Evolutionary conservation across 108 stramenopile species (phyloP), one percentile per base, ranked within the genome.

Genomic region (Skeletonema tropicum): DNA sequence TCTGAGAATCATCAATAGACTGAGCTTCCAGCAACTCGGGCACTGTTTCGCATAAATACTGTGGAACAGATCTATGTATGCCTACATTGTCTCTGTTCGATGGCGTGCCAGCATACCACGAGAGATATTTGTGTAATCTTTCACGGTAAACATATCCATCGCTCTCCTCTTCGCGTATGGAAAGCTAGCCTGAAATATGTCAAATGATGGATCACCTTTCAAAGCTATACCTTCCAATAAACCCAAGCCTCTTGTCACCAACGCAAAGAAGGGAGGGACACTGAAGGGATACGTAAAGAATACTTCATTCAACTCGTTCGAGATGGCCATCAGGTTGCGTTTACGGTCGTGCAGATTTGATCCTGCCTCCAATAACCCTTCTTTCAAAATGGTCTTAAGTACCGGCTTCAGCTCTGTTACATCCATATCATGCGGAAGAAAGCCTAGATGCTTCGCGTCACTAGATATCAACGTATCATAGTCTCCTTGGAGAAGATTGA

Each of bases 151-250:
- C 23, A 77, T 64, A 64, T 85, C 69, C 13, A 79, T 66, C 2
- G 90, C 89, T 25, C 93, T 67, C 38, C 83, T 75, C 13, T 75
- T 84, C 9, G 93, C 94, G 65, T 93, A 94, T 9, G 96, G 96
- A 30, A 87, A 92, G 41, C 87, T 87, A 14, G 94, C 94, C 60
- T 84, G 75, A 81, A 97, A 97, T 13, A 97, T 94, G 67, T 97
- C 96, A 82, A 97, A 97, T 14, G 90, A 80, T 32, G 93, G 92
- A 79, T 95, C 92, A 3, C 93, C 94, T 15, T 73, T 77, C 29
- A 96, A 64, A 8, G 97, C 97, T 69, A 97, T 96, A 10, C 97
- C 97, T 70, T 97, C 97, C 72, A 97, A 79, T 33, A 97, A 68
- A 15, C 90, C 93, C 12, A 97, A 68, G 11, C 94, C 95, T 46